These are phyloP conservation scores for Dacryopinax primogenitus DNA, from an alignment of 768 basidiomycete genomes.

Conservation along the genomic window DNA sequence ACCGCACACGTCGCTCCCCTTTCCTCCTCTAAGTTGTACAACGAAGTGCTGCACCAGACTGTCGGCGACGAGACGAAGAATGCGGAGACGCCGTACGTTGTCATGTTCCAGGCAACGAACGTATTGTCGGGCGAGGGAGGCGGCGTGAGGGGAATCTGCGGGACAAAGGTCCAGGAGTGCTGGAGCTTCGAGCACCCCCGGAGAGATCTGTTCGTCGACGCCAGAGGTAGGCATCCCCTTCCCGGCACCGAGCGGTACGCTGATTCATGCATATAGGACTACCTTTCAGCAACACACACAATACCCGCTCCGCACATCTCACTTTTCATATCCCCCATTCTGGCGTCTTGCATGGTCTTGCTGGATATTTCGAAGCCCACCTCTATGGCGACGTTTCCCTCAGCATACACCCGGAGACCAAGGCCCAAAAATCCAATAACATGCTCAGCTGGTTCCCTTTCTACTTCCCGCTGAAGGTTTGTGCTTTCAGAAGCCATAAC, in stretches of 20 bases:
- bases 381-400: conserved; percentile 82
- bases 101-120: conserved; percentile 93
- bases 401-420: conserved; percentile 85
- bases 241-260: not conserved
- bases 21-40: conserved; percentile 84
- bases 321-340: conserved; percentile 91
- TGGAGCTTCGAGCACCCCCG: conserved; percentile 97
- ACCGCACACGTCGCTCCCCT: conserved; percentile 89
- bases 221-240: conserved; percentile 39
- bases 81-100: conserved; percentile 92
- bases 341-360: conserved; percentile 83
- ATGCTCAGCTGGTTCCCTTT: conserved; percentile 99
- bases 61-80: conserved; percentile 43
- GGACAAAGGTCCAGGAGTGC: conserved; percentile 78
- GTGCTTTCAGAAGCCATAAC: conserved; percentile 21
- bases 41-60: conserved; percentile 57
- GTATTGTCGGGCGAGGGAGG: conserved; percentile 67
- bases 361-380: conserved; percentile 93
- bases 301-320: conserved; percentile 72
- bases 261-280: conserved; percentile 39
- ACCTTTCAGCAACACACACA: conserved; percentile 92
- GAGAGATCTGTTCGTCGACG: conserved; percentile 60
- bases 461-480: conserved; percentile 84
- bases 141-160: conserved; percentile 49
- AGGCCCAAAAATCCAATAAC: conserved; percentile 75